A percentile compares a stretch with the other conserved stretches of the same genome.
Evolutionary conservation across 495 filamentous ascomycete species (phyloP).

Genomic region (Daldinia bambusicola): DNA sequence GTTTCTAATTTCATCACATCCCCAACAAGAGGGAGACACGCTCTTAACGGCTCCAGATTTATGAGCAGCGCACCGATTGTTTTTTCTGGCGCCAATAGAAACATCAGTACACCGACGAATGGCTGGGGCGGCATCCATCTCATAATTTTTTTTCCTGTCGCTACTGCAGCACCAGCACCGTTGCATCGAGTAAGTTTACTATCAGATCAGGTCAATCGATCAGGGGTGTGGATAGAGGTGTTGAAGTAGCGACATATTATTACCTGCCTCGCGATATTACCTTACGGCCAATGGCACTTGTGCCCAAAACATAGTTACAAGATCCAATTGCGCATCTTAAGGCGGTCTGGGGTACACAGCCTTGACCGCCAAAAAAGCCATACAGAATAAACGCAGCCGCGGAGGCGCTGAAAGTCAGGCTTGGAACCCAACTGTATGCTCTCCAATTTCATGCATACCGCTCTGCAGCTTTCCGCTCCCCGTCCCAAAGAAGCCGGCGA

Average conservation of each 20-base stretch:
- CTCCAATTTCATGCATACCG: constrained; percentile 27
- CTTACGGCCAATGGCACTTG: background rate
- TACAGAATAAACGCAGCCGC: constrained; percentile 5
- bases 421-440: constrained; percentile 11
- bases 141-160: background rate
- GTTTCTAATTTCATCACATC: constrained; percentile 8
- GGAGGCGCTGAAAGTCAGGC: constrained; percentile 22
- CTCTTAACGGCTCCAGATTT: constrained; percentile 24
- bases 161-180: constrained; percentile 1
- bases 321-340: constrained; percentile 2
- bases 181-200: constrained; percentile 14
- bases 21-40: constrained; percentile 31
- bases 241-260: constrained; percentile 10
- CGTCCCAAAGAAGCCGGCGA: background rate
- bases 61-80: constrained; percentile 9
- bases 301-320: constrained; percentile 5
- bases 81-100: constrained; percentile 6
- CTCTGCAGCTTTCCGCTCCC: constrained; percentile 3
- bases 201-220: background rate
- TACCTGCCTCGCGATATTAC: background rate
- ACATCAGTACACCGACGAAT: constrained; percentile 13
- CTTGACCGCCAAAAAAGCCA: constrained; percentile 6
- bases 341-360: constrained; percentile 17
- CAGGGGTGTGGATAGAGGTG: constrained; percentile 12
- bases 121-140: background rate